Evolutionary conservation across 768 basidiomycete species (phyloP), one percentile per base, ranked within the genome.

Genomic region (Daedaleopsis nitida): DNA sequence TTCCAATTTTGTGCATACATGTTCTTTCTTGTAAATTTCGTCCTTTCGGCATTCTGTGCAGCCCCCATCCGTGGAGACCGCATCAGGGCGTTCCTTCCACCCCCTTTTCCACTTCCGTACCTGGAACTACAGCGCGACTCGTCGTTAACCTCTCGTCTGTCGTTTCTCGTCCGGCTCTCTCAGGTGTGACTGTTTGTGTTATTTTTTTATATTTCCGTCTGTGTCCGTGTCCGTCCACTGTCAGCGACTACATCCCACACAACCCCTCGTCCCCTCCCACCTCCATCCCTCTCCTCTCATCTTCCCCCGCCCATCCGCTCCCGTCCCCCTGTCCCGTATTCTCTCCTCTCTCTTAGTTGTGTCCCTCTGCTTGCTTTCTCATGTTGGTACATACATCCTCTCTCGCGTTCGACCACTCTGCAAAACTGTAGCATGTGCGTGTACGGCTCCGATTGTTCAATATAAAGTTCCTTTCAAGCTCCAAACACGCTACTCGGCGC

Each of bases 401-500:
- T 66, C 65, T 68, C 65, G 65, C 63, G 67, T 70, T 70, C 65
- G 60, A 63, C 65, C 62, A 66, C 64, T 63, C 66, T 66, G 67
- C 67, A 71, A 70, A 65, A 65, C 65, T 78, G 76, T 78, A 78
- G 74, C 77, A 76, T 76, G 77, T 72, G 77, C 64, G 75, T 78
- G 76, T 78, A 78, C 69, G 68, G 65, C 70, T 70, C 17, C 35
- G 57, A 56, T 66, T 69, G 68, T 69, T 65, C 65, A 67, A 72
- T 71, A 69, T 65, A 70, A 63, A 65, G 39, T 59, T 57, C 58
- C 58, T 53, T 60, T 60, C 60, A 62, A 62, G 59, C 38, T 54
- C 57, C 62, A 27, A 2, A 12, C 45, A 24, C 39, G 27, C 27
- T 32, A 7, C 27, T 32, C 7, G n/a, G n/a, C n/a, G n/a, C n/a